Evolutionary conservation across 345 rosid genomes (phyloP).

Genomic region (Salix brachista): DNA sequence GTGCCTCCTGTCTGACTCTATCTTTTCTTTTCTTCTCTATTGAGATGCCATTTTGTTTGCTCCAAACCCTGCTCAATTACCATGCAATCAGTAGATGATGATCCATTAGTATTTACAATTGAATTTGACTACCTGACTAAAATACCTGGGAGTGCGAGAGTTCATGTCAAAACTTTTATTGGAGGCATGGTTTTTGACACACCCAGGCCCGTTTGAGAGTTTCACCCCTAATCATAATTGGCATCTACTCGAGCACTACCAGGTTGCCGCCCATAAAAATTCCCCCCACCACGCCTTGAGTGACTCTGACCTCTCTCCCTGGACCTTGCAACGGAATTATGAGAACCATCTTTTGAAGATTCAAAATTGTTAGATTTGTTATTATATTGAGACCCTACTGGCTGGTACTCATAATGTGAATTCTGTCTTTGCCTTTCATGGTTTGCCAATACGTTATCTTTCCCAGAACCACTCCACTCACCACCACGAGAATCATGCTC

Average conservation of each 20-base stretch:
- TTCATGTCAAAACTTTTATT: conserved; percentile 9
- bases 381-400: conserved; percentile 36
- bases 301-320: conserved; percentile 65
- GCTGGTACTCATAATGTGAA: conserved; percentile 76
- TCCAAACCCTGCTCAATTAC: conserved; percentile 38
- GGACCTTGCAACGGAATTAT: conserved; percentile 46
- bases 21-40: background rate
- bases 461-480: conserved; percentile 64
- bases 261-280: conserved; percentile 43
- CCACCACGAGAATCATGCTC: conserved; percentile 62
- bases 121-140: conserved; percentile 11
- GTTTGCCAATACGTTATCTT: conserved; percentile 44
- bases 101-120: conserved; percentile 15
- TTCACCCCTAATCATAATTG: conserved; percentile 36
- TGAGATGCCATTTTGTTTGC: conserved; percentile 17
- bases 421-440: conserved; percentile 63
- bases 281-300: conserved; percentile 56
- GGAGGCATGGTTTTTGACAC: conserved; percentile 3
- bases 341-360: conserved; percentile 48
- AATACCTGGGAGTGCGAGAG: conserved; percentile 33
- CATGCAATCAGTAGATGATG: conserved; percentile 19
- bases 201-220: conserved; percentile 9
- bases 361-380: conserved; percentile 39
- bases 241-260: conserved; percentile 40
- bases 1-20: conserved; percentile 11